A percentile compares a stretch with the other conserved stretches of the same genome.
Evolutionary conservation across 192 early-diverging fungal genomes (phyloP).

Genomic region (Chytriomyces sp.): DNA sequence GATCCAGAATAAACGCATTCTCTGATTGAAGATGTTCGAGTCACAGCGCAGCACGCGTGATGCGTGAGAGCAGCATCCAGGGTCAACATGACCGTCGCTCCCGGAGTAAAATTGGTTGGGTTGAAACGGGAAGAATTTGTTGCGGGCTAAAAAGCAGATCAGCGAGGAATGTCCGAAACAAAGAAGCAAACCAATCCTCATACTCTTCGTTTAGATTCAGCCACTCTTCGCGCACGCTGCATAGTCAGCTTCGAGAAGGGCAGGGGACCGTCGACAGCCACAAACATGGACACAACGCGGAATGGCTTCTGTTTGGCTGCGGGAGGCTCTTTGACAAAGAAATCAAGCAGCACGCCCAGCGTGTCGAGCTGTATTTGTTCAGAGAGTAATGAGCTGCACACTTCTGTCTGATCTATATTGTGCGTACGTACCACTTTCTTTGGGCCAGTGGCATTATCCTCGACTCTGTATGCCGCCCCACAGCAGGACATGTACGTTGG

Average conservation of each 20-base stretch:
- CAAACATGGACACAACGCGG: background rate
- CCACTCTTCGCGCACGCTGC: conserved; percentile 4
- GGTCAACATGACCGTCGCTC: background rate
- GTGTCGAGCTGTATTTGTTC: background rate
- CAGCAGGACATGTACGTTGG: background rate
- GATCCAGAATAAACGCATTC: background rate
- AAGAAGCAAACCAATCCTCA: background rate
- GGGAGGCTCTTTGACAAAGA: background rate
- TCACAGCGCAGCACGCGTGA: conserved; percentile 2
- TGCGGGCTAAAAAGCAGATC: background rate
- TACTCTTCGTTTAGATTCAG: conserved; percentile 1
- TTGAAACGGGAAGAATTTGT: conserved; percentile 16
- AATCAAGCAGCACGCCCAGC: too few species aligned
- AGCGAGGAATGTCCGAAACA: background rate
- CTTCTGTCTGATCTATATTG: background rate
- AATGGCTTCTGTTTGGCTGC: background rate
- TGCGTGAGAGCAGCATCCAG: conserved; percentile 10
- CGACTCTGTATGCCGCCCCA: background rate
- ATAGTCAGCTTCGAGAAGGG: conserved; percentile 14
- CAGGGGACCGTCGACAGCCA: conserved; percentile 17
- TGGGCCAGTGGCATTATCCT: background rate
- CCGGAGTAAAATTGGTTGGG: conserved; percentile 13
- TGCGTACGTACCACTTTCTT: background rate
- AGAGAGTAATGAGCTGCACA: background rate
- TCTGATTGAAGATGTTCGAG: background rate